Percentiles rank a stretch among this genome's conserved stretches.
These are phyloP conservation scores for Diphasiastrum complanatum DNA, from an alignment of 83 land plant species.

Conservation along the genomic window DNA sequence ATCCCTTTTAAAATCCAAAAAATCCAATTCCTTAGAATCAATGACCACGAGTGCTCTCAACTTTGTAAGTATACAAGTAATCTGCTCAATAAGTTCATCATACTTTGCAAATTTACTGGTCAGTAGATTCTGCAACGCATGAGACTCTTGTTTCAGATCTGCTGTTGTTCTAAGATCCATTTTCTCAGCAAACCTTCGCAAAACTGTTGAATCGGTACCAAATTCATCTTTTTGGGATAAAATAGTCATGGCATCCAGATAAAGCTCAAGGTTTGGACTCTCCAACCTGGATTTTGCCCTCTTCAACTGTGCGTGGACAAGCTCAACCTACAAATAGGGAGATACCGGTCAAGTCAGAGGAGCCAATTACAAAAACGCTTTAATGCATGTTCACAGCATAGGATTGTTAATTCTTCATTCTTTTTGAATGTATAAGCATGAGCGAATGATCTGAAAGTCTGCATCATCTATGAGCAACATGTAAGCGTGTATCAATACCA, in stretches of 20 bases:
- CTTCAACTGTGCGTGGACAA: slow-evolving; percentile 70
- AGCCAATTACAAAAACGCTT: neutral
- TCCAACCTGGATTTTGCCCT: slow-evolving; percentile 66
- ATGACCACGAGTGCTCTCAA: slow-evolving; percentile 41
- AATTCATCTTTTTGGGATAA: slow-evolving; percentile 30
- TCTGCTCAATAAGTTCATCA: slow-evolving; percentile 42
- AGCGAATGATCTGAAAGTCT: too few relatives aligned
- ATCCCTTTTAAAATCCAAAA: slow-evolving; percentile 34
- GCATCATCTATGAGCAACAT: too few relatives aligned
- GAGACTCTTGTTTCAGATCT: slow-evolving; percentile 60
- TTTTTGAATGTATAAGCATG: too few relatives aligned
- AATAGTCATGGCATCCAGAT: slow-evolving; percentile 33
- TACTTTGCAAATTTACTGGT: slow-evolving; percentile 37
- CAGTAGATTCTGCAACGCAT: slow-evolving; percentile 60
- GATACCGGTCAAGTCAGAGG: neutral
- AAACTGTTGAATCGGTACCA: slow-evolving; percentile 34
- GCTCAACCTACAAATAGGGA: slow-evolving; percentile 55
- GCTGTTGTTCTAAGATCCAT: slow-evolving; percentile 52
- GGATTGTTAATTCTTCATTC: too few relatives aligned
- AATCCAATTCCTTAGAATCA: slow-evolving; percentile 38
- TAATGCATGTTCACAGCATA: too few relatives aligned
- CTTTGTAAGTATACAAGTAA: slow-evolving; percentile 49
- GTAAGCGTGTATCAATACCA: too few relatives aligned
- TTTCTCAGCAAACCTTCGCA: slow-evolving; percentile 63
- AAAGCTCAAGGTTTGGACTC: slow-evolving; percentile 37